Conservation (phyloP, 805 yeast genomes). For the Cyberlindnera subsufficiens region DNA sequence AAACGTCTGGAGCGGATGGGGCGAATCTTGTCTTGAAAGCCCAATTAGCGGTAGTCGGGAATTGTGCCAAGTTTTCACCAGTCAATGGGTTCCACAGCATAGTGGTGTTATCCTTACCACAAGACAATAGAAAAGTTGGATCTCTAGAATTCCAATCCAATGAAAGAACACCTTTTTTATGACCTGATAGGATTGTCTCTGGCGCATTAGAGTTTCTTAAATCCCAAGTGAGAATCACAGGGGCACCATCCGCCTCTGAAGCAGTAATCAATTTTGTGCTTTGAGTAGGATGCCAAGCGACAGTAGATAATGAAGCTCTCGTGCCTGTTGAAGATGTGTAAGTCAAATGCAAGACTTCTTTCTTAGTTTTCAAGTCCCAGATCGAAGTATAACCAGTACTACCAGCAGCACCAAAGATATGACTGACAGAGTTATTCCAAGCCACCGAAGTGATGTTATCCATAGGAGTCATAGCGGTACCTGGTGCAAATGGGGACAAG, state of each 20-base stretch:
- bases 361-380: slow-evolving; percentile 86
- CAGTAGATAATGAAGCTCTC: slow-evolving; percentile 69
- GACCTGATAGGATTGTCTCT: slow-evolving; percentile 68
- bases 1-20: slow-evolving; percentile 80
- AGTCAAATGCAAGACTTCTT: slow-evolving; percentile 82
- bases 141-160: slow-evolving; percentile 93
- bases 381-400: slow-evolving; percentile 81
- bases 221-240: slow-evolving; percentile 88
- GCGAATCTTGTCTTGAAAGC: slow-evolving; percentile 85
- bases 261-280: slow-evolving; percentile 87
- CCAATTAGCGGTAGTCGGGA: slow-evolving; percentile 93
- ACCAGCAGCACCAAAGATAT: slow-evolving; percentile 88
- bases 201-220: slow-evolving; percentile 92
- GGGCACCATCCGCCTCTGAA: slow-evolving; percentile 71
- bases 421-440: slow-evolving; percentile 82
- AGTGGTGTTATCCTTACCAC: slow-evolving; percentile 88
- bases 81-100: slow-evolving; percentile 84
- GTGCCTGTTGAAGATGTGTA: slow-evolving; percentile 48
- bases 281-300: slow-evolving; percentile 92
- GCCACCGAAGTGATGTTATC: slow-evolving; percentile 78
- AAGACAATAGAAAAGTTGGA: slow-evolving; percentile 70
- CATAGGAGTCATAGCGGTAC: slow-evolving; percentile 69
- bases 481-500: slow-evolving; percentile 52
- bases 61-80: slow-evolving; percentile 72
- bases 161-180: slow-evolving; percentile 80